Percentiles rank a stretch among this genome's conserved stretches.
Conservation (phyloP, 345 rosid species). For the Hypericum androsaemum region DNA sequence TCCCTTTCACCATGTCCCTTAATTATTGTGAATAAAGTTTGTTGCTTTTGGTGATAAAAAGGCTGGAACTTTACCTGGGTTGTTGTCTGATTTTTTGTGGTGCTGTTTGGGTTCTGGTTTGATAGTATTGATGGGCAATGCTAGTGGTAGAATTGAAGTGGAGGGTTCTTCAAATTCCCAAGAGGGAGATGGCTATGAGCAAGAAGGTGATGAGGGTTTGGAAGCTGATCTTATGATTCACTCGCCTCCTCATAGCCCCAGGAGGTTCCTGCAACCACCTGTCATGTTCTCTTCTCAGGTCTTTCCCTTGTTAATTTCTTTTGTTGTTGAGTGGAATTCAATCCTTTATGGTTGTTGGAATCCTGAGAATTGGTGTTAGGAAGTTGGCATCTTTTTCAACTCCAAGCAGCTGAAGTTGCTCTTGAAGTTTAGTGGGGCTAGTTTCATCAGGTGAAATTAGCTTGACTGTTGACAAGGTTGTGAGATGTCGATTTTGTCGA, state of each 20-base stretch:
- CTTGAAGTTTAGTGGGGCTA: no score
- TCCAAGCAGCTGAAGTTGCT: no score
- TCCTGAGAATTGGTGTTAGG: no score
- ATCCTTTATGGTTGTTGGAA: background rate
- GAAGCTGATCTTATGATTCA: conserved; percentile 26
- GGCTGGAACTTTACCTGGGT: conserved; percentile 16
- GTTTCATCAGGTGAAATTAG: no score
- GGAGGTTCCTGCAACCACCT: conserved; percentile 1
- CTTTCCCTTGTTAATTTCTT: background rate
- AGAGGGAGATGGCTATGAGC: conserved; percentile 9
- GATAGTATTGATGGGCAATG: conserved; percentile 54
- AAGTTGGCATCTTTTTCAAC: no score
- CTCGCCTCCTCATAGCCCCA: conserved; percentile 21
- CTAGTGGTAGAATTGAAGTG: conserved; percentile 38
- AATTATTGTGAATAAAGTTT: background rate
- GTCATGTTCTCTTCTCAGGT: conserved; percentile 27
- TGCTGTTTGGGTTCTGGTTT: conserved; percentile 12
- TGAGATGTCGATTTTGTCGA: no score
- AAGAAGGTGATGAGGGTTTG: conserved; percentile 18
- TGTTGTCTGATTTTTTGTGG: conserved; percentile 6
- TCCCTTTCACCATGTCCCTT: background rate
- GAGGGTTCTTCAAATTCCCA: conserved; percentile 27
- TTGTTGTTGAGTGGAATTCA: background rate
- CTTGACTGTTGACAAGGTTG: no score
- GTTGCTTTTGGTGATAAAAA: conserved; percentile 3